Evolutionary conservation across 495 filamentous ascomycete genomes (phyloP).

Genomic region (Geoglossum glabrum): DNA sequence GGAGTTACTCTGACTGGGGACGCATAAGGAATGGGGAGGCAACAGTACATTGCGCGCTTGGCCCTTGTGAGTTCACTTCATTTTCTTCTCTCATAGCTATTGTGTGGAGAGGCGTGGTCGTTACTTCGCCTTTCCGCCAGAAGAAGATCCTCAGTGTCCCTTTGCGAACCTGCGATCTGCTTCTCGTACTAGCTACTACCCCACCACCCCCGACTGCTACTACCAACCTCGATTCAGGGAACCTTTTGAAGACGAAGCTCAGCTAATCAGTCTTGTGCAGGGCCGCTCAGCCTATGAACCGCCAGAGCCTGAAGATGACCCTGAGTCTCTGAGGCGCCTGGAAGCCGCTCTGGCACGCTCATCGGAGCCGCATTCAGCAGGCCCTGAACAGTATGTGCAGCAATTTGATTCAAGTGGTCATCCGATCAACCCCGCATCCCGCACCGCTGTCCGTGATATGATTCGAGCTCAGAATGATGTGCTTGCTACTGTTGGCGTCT

Average conservation of each 20-base stretch:
- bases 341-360: neutral
- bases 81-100: neutral
- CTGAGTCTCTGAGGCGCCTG: neutral
- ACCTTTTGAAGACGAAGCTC: neutral
- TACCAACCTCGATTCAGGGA: neutral
- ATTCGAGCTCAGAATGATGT: constrained; percentile 37
- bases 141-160: neutral
- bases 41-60: constrained; percentile 4
- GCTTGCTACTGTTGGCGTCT: constrained; percentile 33
- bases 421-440: constrained; percentile 15
- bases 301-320: neutral
- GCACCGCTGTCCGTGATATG: constrained; percentile 22
- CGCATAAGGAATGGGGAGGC: constrained; percentile 2
- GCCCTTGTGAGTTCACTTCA: constrained; percentile 3
- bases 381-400: neutral
- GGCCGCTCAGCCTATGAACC: constrained; percentile 5
- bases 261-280: neutral
- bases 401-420: constrained; percentile 2
- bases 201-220: neutral
- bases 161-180: neutral
- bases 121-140: neutral
- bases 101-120: neutral
- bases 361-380: neutral
- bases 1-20: neutral
- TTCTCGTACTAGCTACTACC: neutral